Conservation (phyloP, 495 filamentous ascomycete genomes). For the Diplogelasinospora grovesii region DNA sequence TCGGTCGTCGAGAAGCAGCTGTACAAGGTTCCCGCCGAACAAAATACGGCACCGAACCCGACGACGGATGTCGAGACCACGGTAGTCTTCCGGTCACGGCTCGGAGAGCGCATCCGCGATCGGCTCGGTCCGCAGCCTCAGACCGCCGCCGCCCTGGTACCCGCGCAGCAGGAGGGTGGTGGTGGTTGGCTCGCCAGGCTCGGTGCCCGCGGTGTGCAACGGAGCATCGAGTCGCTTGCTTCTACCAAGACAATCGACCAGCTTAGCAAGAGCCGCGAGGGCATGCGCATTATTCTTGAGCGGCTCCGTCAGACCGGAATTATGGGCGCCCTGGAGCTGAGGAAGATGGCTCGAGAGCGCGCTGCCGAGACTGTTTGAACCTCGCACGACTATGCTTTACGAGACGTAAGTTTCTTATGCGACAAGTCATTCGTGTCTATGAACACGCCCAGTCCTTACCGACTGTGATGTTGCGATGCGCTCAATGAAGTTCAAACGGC, state of each 20-base stretch:
- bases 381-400: too few species aligned
- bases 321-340: constrained; percentile 79
- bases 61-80: constrained; percentile 77
- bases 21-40: constrained; percentile 49
- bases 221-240: constrained; percentile 84
- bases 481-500: too few species aligned
- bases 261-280: constrained; percentile 80
- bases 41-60: constrained; percentile 26
- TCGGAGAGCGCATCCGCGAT: constrained; percentile 65
- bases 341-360: constrained; percentile 44
- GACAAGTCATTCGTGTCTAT: too few species aligned
- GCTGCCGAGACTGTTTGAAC: constrained; percentile 17
- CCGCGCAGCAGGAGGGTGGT: constrained; percentile 10
- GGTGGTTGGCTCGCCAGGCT: constrained; percentile 45
- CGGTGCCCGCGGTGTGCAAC: constrained; percentile 74
- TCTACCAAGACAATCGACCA: constrained; percentile 76
- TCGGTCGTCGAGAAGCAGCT: constrained; percentile 85
- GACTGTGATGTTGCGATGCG: too few species aligned
- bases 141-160: constrained; percentile 12
- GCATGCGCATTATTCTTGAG: constrained; percentile 92
- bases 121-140: constrained; percentile 25
- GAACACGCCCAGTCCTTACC: too few species aligned
- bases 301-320: constrained; percentile 70
- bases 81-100: constrained; percentile 75
- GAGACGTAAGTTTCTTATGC: too few species aligned